phyloP scores from a whole-genome alignment of 139 green algal species.

The Asterochloris erici region DNA sequence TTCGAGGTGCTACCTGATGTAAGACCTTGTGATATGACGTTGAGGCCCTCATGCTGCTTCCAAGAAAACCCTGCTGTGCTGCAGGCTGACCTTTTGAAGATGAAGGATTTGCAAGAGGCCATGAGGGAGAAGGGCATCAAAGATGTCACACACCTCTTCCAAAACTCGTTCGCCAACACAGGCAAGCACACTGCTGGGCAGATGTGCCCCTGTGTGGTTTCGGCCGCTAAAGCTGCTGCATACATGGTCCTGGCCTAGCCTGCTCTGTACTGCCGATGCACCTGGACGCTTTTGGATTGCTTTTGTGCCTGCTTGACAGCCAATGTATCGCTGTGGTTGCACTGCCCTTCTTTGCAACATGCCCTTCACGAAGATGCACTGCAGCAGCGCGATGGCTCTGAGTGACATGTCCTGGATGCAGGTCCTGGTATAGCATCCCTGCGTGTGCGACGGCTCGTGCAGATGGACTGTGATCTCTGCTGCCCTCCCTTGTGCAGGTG shows the following conservation, averaged over 20 bases:
- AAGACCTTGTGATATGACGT: too few relatives aligned
- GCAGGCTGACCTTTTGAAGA: not conserved
- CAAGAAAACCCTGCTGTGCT: too few relatives aligned
- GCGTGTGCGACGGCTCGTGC: not conserved
- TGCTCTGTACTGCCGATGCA: not conserved
- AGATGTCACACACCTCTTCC: not conserved
- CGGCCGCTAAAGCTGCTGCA: not conserved
- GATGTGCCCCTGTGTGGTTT: not conserved
- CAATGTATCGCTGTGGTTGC: too few relatives aligned
- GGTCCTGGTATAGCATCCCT: too few relatives aligned
- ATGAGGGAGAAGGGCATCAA: not conserved
- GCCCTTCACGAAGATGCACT: too few relatives aligned
- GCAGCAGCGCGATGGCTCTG: too few relatives aligned
- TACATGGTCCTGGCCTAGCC: not conserved
- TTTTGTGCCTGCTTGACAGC: too few relatives aligned
- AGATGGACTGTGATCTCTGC: not conserved
- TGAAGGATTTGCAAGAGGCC: not conserved
- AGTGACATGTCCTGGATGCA: not conserved
- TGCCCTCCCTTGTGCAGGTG: not conserved
- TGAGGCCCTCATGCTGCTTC: too few relatives aligned
- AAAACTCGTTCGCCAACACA: not conserved
- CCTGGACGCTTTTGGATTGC: too few relatives aligned
- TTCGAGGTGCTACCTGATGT: too few relatives aligned
- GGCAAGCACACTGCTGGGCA: not conserved
- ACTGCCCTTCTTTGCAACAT: too few relatives aligned